Percentiles rank a stretch among this genome's conserved stretches.
Evolutionary conservation across 495 filamentous ascomycete species (phyloP).

Genomic region (Thermothielavioides terrestris): DNA sequence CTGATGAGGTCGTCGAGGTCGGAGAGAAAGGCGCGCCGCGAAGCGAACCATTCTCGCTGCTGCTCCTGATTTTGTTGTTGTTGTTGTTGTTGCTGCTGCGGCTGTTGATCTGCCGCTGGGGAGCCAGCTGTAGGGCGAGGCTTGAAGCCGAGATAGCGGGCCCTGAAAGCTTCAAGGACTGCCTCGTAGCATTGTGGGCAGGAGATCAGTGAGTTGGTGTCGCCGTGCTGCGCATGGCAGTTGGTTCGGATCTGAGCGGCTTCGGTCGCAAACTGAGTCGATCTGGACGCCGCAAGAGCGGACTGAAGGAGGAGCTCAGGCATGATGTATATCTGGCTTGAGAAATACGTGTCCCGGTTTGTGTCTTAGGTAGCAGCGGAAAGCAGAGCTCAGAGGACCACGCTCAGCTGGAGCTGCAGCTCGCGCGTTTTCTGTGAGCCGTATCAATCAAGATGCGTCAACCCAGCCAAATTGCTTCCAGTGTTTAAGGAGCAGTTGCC

Average conservation of each 20-base stretch:
- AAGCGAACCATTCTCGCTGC: slow-evolving; percentile 36
- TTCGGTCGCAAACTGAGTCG: slow-evolving; percentile 11
- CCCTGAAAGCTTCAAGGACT: slow-evolving; percentile 29
- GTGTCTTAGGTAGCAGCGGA: background rate
- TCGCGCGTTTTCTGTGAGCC: too few relatives aligned
- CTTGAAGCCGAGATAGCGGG: slow-evolving; percentile 22
- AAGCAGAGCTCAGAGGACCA: too few relatives aligned
- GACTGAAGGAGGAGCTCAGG: slow-evolving; percentile 19
- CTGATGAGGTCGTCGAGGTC: slow-evolving; percentile 34
- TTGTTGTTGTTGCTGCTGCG: slow-evolving; percentile 4
- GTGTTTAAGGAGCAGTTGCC: too few relatives aligned
- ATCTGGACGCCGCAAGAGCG: slow-evolving; percentile 13
- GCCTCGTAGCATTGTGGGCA: slow-evolving; percentile 32
- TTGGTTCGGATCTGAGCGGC: slow-evolving; percentile 9
- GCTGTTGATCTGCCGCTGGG: background rate
- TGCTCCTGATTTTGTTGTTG: slow-evolving; percentile 3
- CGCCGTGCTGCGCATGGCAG: slow-evolving; percentile 21
- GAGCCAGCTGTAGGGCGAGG: too few relatives aligned
- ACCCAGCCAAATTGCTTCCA: too few relatives aligned
- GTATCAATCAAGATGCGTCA: too few relatives aligned
- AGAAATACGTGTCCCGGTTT: background rate
- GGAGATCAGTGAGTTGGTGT: slow-evolving; percentile 20
- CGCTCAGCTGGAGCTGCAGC: too few relatives aligned
- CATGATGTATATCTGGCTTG: slow-evolving; percentile 1
- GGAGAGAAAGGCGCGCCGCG: slow-evolving; percentile 29